A percentile compares a stretch with the other conserved stretches of the same genome.
Conservation (phyloP, 2,329 filamentous ascomycete genomes). For the Falciphora oryzae region DNA sequence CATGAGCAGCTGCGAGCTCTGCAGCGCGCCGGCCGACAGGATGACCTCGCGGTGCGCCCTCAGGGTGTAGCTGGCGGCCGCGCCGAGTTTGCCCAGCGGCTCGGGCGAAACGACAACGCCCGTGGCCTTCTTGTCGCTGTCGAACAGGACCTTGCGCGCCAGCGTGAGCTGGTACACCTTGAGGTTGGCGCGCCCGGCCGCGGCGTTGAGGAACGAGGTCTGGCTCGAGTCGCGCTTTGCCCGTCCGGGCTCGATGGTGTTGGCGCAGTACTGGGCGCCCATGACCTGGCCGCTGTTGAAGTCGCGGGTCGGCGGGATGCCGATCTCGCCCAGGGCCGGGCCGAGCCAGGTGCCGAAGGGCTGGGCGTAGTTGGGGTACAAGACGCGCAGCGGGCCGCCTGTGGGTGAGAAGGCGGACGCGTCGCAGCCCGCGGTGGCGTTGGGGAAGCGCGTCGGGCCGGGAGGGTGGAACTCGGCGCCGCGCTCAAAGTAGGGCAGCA, state of each 20-base stretch:
- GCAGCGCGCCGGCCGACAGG: conserved; percentile 34
- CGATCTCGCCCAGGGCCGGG: conserved; percentile 32
- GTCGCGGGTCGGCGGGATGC: conserved; percentile 28
- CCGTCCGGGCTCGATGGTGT: conserved; percentile 24
- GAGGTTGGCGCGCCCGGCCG: conserved; percentile 24
- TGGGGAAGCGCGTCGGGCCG: conserved; percentile 12
- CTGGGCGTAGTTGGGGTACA: conserved; percentile 21
- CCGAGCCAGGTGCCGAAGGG: conserved; percentile 19
- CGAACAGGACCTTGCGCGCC: conserved; percentile 21
- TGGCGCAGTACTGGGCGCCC: conserved; percentile 20
- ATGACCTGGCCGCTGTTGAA: conserved; percentile 36
- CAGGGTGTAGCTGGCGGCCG: conserved; percentile 14
- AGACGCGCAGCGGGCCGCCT: conserved; percentile 22
- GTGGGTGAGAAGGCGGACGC: conserved; percentile 19
- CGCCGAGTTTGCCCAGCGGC: conserved; percentile 7
- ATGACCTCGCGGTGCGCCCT: conserved; percentile 34
- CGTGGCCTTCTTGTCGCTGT: conserved; percentile 1
- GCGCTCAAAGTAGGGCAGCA: conserved; percentile 28
- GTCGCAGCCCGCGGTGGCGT: conserved; percentile 22
- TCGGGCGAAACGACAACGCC: conserved; percentile 8
- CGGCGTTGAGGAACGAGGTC: conserved; percentile 28
- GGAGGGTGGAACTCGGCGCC: conserved; percentile 16
- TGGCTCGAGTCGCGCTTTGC: conserved; percentile 24
- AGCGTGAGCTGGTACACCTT: conserved; percentile 34
- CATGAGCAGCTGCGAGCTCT: conserved; percentile 37